These are phyloP conservation scores for Delphinella strobiligena DNA, from an alignment of 2,329 filamentous ascomycete species.

Conservation along the genomic window DNA sequence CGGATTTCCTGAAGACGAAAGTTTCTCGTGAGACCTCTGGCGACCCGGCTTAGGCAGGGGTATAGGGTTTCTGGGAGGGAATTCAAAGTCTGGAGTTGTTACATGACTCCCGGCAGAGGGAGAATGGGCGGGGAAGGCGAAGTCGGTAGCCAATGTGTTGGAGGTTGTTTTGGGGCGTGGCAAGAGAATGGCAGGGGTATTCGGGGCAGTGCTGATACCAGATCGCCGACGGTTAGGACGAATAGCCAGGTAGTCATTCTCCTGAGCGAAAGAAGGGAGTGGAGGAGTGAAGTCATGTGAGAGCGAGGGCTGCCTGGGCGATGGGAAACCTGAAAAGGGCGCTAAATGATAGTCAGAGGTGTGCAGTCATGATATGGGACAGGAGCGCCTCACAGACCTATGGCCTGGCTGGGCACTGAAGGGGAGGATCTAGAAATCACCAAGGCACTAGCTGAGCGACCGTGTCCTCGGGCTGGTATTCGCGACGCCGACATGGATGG, in stretches of 20 bases:
- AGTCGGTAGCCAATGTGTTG: slow-evolving; percentile 1
- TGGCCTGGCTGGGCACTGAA: no score
- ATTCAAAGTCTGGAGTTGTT: background rate
- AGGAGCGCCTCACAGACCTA: no score
- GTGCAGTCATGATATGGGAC: no score
- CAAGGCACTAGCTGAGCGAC: slow-evolving; percentile 70
- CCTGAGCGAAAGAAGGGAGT: no score
- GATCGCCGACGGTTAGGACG: slow-evolving; percentile 19
- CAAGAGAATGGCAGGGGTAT: slow-evolving; percentile 8
- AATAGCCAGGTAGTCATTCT: slow-evolving; percentile 13
- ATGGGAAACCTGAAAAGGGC: no score
- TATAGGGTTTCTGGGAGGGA: background rate
- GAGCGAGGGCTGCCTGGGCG: no score
- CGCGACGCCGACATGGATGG: slow-evolving; percentile 8
- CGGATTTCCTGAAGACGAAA: slow-evolving; percentile 10
- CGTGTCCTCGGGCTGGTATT: slow-evolving; percentile 53
- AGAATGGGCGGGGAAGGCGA: background rate
- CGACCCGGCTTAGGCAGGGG: background rate
- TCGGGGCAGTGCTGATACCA: slow-evolving; percentile 12
- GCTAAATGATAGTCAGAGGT: no score
- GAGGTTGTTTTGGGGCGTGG: background rate
- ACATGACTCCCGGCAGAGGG: background rate
- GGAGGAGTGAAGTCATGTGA: no score
- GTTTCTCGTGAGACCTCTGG: background rate
- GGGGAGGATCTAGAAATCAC: slow-evolving; percentile 36